phyloP scores from a whole-genome alignment of 179 eudicot genomes.

The Sideroxylon spinosum region DNA sequence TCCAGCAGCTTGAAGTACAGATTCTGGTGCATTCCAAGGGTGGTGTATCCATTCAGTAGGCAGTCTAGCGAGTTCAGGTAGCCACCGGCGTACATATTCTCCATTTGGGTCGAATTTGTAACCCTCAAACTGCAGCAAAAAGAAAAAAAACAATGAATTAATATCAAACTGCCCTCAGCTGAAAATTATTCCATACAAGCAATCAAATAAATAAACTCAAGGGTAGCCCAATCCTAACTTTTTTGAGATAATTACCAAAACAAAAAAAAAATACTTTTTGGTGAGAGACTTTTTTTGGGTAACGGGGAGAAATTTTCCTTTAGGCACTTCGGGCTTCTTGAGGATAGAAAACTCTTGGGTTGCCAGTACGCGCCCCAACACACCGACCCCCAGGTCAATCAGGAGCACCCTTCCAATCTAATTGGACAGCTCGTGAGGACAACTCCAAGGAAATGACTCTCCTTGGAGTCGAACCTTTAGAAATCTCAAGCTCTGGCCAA shows the following conservation, averaged over 20 bases:
- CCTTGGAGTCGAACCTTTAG: too few relatives aligned
- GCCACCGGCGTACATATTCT: constrained; percentile 94
- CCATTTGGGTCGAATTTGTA: constrained; percentile 93
- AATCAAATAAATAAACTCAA: background rate
- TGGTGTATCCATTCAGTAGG: constrained; percentile 99
- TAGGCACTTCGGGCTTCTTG: too few relatives aligned
- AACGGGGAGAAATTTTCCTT: background rate
- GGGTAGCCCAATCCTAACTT: background rate
- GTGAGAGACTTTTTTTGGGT: too few relatives aligned
- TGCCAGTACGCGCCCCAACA: too few relatives aligned
- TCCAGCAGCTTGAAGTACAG: constrained; percentile 92
- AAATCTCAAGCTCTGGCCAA: too few relatives aligned
- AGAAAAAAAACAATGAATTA: constrained; percentile 11
- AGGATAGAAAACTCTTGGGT: too few relatives aligned
- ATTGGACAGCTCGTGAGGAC: too few relatives aligned
- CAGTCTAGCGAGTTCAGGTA: constrained; percentile 87
- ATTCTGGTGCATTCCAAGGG: constrained; percentile 92
- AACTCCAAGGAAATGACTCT: too few relatives aligned
- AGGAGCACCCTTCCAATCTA: too few relatives aligned
- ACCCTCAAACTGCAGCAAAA: constrained; percentile 86
- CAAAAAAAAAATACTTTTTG: too few relatives aligned
- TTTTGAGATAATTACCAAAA: background rate
- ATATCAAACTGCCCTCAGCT: constrained; percentile 4
- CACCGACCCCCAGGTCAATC: too few relatives aligned
- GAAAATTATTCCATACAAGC: background rate